Conservation (phyloP, 805 yeast species). For the Barnettozyma sp. region DNA sequence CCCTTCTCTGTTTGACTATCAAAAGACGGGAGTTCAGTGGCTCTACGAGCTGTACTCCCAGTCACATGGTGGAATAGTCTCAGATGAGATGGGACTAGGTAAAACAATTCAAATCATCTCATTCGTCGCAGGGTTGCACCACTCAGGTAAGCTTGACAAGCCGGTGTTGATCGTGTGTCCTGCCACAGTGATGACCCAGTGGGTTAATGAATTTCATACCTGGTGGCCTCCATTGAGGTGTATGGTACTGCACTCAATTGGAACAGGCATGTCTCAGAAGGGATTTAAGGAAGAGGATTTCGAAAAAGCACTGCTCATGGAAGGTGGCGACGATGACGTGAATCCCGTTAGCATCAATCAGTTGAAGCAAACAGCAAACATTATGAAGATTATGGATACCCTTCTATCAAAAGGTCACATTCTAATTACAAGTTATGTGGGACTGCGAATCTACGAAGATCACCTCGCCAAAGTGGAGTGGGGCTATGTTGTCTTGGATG, state of each 20-base stretch:
- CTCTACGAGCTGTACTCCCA: slow-evolving; percentile 89
- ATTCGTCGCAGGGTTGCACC: slow-evolving; percentile 84
- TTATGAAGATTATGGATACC: slow-evolving; percentile 44
- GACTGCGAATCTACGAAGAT: slow-evolving; percentile 62
- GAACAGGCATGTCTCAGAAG: slow-evolving; percentile 62
- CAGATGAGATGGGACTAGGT: slow-evolving; percentile 98
- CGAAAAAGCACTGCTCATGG: slow-evolving; percentile 39
- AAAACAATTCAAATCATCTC: slow-evolving; percentile 91
- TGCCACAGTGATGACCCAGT: slow-evolving; percentile 91
- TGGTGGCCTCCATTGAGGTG: slow-evolving; percentile 98
- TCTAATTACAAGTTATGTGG: slow-evolving; percentile 86
- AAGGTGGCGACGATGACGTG: slow-evolving; percentile 39
- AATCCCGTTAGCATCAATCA: slow-evolving; percentile 22
- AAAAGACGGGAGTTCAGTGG: slow-evolving; percentile 97
- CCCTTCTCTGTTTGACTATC: slow-evolving; percentile 83
- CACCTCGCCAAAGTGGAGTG: slow-evolving; percentile 61
- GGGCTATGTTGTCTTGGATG: slow-evolving; percentile 91
- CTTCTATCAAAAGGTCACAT: slow-evolving; percentile 72
- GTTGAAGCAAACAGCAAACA: slow-evolving; percentile 31
- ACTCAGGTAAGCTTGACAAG: slow-evolving; percentile 62
- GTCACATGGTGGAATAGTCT: slow-evolving; percentile 88
- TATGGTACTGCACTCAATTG: slow-evolving; percentile 84
- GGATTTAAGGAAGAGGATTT: slow-evolving; percentile 39
- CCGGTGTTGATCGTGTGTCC: slow-evolving; percentile 92
- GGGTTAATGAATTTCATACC: slow-evolving; percentile 93